Conservation (phyloP, 2,329 filamentous ascomycete species). For the Corynespora cassiicola region DNA sequence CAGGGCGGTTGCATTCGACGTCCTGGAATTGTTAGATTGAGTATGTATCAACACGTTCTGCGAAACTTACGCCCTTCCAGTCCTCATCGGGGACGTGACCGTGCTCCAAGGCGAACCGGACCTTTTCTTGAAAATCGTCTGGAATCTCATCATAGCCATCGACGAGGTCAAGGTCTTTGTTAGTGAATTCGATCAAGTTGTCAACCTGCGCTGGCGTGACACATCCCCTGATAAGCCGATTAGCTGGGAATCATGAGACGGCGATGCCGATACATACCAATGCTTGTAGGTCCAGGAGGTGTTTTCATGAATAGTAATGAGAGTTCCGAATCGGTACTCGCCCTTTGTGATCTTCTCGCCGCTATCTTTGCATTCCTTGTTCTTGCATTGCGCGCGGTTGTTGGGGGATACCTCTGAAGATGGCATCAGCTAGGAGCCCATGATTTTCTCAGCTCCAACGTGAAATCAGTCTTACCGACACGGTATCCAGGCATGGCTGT, state of each 20-base stretch:
- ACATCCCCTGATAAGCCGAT: conserved; percentile 72
- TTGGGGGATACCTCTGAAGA: conserved; percentile 23
- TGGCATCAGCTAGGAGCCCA: too few species aligned
- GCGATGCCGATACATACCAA: conserved; percentile 66
- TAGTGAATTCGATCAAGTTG: conserved; percentile 67
- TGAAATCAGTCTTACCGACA: conserved; percentile 31
- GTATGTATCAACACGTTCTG: neutral
- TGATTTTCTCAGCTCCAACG: too few species aligned
- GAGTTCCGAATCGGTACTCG: conserved; percentile 76
- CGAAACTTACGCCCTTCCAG: conserved; percentile 79
- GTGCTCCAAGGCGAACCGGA: conserved; percentile 73
- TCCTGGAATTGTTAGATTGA: conserved; percentile 61
- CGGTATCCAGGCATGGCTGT: conserved; percentile 34
- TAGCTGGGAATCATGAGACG: neutral
- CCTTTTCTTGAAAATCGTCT: conserved; percentile 73
- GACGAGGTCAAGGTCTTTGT: conserved; percentile 68
- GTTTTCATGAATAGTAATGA: conserved; percentile 68
- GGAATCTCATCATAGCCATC: conserved; percentile 84
- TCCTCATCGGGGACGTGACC: conserved; percentile 86
- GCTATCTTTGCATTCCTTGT: conserved; percentile 74
- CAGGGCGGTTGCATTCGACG: conserved; percentile 73
- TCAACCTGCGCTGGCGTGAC: conserved; percentile 77
- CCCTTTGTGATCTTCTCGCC: conserved; percentile 73
- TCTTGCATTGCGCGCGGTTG: conserved; percentile 75
- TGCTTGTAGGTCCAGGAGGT: conserved; percentile 81